Percentiles rank a stretch among this genome's conserved stretches.
Evolutionary conservation across 805 yeast genomes (phyloP).

Genomic region (Candida parachauliodes): DNA sequence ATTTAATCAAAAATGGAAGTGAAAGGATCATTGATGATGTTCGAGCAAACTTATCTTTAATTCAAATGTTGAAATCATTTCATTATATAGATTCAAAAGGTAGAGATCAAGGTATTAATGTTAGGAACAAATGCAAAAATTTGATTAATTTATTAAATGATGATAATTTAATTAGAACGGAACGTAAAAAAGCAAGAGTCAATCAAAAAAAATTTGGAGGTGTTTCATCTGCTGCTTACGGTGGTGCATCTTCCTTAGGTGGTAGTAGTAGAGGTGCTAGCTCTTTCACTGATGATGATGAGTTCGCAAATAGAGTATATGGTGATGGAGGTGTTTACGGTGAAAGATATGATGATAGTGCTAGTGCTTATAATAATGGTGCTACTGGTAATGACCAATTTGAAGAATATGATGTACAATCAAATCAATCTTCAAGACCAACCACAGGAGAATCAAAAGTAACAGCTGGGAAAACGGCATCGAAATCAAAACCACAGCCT

Average conservation of each 20-base stretch:
- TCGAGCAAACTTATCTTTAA: constrained; percentile 72
- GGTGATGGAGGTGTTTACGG: constrained; percentile 75
- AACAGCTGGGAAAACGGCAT: constrained; percentile 21
- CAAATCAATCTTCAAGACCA: constrained; percentile 25
- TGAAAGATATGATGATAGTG: constrained; percentile 58
- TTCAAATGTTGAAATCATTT: constrained; percentile 86
- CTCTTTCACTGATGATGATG: constrained; percentile 40
- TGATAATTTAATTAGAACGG: constrained; percentile 71
- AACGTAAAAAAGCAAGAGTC: constrained; percentile 86
- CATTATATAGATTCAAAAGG: constrained; percentile 93
- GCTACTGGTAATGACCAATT: constrained; percentile 38
- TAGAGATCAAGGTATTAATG: constrained; percentile 93
- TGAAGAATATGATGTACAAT: constrained; percentile 59
- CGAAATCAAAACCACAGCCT: constrained; percentile 25
- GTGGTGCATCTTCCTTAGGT: constrained; percentile 45
- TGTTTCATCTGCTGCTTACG: constrained; percentile 51
- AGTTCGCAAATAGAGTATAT: constrained; percentile 50
- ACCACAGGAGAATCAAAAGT: constrained; percentile 36
- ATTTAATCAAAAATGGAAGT: constrained; percentile 84
- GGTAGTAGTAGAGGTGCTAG: constrained; percentile 11
- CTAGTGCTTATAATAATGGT: constrained; percentile 38
- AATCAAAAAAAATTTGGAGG: constrained; percentile 82
- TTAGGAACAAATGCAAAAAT: constrained; percentile 84
- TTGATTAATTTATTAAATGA: constrained; percentile 69
- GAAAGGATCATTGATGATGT: constrained; percentile 96